Evolutionary conservation across 345 rosid species (phyloP).

Genomic region (Odontarrhena argentea): DNA sequence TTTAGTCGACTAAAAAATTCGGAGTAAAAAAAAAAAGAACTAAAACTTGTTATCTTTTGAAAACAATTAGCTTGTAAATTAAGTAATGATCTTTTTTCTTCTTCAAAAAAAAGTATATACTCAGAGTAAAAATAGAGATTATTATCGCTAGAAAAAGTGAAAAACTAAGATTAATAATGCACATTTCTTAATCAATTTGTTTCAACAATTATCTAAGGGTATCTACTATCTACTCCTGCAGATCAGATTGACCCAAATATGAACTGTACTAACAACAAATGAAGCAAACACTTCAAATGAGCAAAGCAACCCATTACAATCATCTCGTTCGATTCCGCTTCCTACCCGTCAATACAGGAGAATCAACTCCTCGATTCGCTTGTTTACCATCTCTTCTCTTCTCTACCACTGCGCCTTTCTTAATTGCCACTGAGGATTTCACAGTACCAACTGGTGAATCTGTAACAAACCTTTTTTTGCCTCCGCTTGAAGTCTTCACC

Average conservation of each 20-base stretch:
- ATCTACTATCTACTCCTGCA: slow-evolving; percentile 11
- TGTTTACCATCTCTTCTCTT: slow-evolving; percentile 18
- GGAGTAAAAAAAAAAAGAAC: too few species aligned
- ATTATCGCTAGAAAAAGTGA: too few species aligned
- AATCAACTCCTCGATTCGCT: slow-evolving; percentile 32
- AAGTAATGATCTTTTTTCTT: too few species aligned
- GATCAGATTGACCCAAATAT: slow-evolving; percentile 9
- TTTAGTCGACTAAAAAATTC: too few species aligned
- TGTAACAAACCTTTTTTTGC: slow-evolving; percentile 37
- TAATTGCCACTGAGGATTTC: slow-evolving; percentile 43
- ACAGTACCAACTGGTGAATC: slow-evolving; percentile 44
- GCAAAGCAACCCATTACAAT: slow-evolving; percentile 3
- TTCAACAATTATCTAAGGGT: background rate
- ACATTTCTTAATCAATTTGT: slow-evolving; percentile 27
- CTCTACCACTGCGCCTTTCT: slow-evolving; percentile 41
- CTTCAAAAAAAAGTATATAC: too few species aligned
- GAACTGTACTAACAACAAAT: slow-evolving; percentile 12
- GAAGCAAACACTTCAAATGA: slow-evolving; percentile 10
- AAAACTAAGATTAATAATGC: slow-evolving; percentile 13
- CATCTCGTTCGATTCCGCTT: slow-evolving; percentile 55
- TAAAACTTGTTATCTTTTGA: too few species aligned
- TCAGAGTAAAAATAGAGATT: too few species aligned
- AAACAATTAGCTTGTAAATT: too few species aligned
- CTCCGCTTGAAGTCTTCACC: slow-evolving; percentile 39
- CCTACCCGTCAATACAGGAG: slow-evolving; percentile 44